Percentiles rank a stretch among this genome's conserved stretches.
Evolutionary conservation across 257 asterid species (phyloP).

Genomic region (Nemophila menziesii): DNA sequence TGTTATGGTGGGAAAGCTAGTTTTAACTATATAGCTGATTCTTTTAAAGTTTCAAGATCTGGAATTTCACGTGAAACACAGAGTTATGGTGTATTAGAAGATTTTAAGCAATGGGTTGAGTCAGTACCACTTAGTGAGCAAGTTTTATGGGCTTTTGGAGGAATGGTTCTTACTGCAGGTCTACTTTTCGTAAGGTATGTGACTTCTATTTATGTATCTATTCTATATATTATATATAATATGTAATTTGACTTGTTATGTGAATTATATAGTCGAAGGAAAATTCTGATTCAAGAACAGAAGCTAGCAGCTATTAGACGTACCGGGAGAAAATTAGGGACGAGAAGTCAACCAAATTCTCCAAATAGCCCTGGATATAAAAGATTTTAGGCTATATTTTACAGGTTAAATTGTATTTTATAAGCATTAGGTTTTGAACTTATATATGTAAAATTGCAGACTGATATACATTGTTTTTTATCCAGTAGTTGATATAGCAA

Average conservation of each 20-base stretch:
- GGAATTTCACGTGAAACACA: constrained; percentile 26
- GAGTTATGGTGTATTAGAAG: constrained; percentile 22
- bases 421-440: no score
- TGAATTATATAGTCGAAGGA: constrained; percentile 47
- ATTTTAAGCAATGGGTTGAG: constrained; percentile 53
- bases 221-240: neutral
- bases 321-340: constrained; percentile 56
- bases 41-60: constrained; percentile 51
- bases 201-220: neutral
- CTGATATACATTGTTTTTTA: no score
- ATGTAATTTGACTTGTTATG: neutral
- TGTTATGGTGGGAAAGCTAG: constrained; percentile 91
- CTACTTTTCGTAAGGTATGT: constrained; percentile 63
- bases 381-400: no score
- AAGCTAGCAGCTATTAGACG: constrained; percentile 51
- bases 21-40: constrained; percentile 47
- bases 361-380: no score
- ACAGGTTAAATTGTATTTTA: no score
- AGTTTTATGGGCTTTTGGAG: constrained; percentile 96
- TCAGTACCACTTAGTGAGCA: constrained; percentile 50
- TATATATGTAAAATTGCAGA: no score
- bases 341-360: constrained; percentile 26
- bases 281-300: constrained; percentile 39
- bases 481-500: no score
- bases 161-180: constrained; percentile 98